phyloP scores from a whole-genome alignment of 495 filamentous ascomycete genomes.

The Penicillium manginii region DNA sequence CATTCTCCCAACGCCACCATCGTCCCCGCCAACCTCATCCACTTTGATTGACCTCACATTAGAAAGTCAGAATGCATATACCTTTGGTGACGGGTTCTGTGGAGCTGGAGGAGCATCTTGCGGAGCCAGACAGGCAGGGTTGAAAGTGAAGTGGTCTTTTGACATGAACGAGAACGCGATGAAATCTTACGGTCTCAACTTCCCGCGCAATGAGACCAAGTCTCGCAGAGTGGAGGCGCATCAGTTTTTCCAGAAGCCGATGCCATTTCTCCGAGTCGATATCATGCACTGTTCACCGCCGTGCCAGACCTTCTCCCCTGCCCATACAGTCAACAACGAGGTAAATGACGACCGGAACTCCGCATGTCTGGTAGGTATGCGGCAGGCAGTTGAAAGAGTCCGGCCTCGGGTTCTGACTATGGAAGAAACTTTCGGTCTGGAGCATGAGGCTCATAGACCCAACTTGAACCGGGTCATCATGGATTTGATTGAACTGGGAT shows the following conservation, averaged over 20 bases:
- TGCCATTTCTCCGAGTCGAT: conserved; percentile 56
- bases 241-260: conserved; percentile 33
- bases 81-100: conserved; percentile 73
- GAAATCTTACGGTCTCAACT: conserved; percentile 63
- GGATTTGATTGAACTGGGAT: conserved; percentile 67
- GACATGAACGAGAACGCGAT: conserved; percentile 62
- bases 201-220: conserved; percentile 35
- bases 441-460: conserved; percentile 47
- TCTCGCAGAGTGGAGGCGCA: neutral
- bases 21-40: neutral
- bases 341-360: conserved; percentile 75
- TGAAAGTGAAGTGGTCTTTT: conserved; percentile 62
- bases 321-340: conserved; percentile 63
- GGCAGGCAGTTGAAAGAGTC: conserved; percentile 57
- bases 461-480: conserved; percentile 64
- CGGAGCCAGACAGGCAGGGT: conserved; percentile 66
- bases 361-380: conserved; percentile 68
- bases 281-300: conserved; percentile 82
- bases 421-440: conserved; percentile 78
- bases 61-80: conserved; percentile 46
- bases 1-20: neutral
- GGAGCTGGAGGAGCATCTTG: conserved; percentile 77
- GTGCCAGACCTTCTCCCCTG: conserved; percentile 80
- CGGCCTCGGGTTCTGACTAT: conserved; percentile 77
- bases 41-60: conserved; percentile 26